Base-by-base conservation (phyloP, 768 basidiomycete species). In the Pulveroboletus sp. region DNA sequence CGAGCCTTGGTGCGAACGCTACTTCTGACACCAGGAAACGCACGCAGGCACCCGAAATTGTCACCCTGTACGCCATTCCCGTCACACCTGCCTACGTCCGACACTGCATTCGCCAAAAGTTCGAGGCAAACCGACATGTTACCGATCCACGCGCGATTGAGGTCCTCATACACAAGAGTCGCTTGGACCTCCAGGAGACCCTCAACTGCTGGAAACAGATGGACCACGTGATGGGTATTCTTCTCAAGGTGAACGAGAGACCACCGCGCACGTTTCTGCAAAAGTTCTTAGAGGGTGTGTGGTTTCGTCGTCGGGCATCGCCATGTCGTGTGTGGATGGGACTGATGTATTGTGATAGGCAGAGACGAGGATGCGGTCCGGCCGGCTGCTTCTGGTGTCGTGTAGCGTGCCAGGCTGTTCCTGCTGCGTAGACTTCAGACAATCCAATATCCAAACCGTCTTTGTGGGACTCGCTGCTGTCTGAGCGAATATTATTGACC, bases 201-300 rank as follows among this genome's bases (percentile, higher is more conserved):
- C 76, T 96, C 76, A 97, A 97, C 65, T 81, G 79, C 60, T 97
- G 93, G 93, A 93, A 93, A 64, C 87, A 89, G 73, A 78, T 75
- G 38, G 86, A 90, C 53, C 89, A 93, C 62, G 73, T 93, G 28
- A 69, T 83, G 67, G 89, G 88, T 3, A 78, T 88, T 31, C 65
- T 91, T 43, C 68, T 90, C 51, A 67, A 77, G 53, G 56, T 64
- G 47, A 70, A 75, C 1, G 71, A 76, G 46, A 74, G 77, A 51
- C 73, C 73, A 6, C 71, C 66, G 50, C 67, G 73, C 47, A 79
- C 84, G 18, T 92, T 93, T 65, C 70, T 93, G 76, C 80, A 91
- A 70, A 88, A 82, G 73, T 93, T 93, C 60, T 86, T 83, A 47
- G 85, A 87, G 65, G 89, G 89, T 89, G 66, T 41, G 81, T 76